Percentiles rank a stretch among this genome's conserved stretches.
phyloP scores from a whole-genome alignment of 2,329 filamentous ascomycete genomes.

The Alternaria burnsii region DNA sequence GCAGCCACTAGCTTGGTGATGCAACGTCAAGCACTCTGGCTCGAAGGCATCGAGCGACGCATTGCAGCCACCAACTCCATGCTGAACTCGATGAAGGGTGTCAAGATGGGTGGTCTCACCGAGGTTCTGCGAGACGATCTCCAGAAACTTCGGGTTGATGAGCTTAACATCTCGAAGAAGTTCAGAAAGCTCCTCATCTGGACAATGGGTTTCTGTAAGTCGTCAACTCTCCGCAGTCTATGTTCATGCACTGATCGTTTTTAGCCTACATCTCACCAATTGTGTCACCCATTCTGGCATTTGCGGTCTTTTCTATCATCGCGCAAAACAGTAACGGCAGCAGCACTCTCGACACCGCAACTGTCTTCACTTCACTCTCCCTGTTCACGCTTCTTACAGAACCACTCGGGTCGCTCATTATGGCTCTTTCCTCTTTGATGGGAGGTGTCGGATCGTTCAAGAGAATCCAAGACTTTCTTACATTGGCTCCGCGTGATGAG shows the following conservation, averaged over 20 bases:
- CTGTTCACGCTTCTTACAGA: constrained; percentile 58
- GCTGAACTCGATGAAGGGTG: constrained; percentile 57
- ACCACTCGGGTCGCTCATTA: constrained; percentile 57
- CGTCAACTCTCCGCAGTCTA: background rate
- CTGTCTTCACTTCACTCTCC: constrained; percentile 58
- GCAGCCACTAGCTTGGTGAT: constrained; percentile 43
- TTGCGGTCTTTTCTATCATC: constrained; percentile 55
- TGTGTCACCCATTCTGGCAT: constrained; percentile 56
- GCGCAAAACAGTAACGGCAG: constrained; percentile 46
- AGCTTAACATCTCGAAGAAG: constrained; percentile 46
- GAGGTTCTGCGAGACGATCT: constrained; percentile 41
- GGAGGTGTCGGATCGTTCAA: constrained; percentile 57
- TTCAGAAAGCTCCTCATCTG: constrained; percentile 48
- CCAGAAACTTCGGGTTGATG: constrained; percentile 43
- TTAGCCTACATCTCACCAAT: constrained; percentile 44
- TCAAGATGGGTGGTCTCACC: constrained; percentile 56
- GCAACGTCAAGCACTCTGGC: constrained; percentile 51
- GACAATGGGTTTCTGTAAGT: constrained; percentile 48
- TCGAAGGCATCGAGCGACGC: constrained; percentile 56
- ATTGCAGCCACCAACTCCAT: constrained; percentile 54
- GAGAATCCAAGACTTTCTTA: constrained; percentile 58
- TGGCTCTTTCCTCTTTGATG: constrained; percentile 56
- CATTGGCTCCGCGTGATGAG: constrained; percentile 34
- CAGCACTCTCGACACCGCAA: constrained; percentile 51
- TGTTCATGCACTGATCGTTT: constrained; percentile 8